phyloP scores from a whole-genome alignment of 805 yeast species.

The Zygotorulaspora danielsina region DNA sequence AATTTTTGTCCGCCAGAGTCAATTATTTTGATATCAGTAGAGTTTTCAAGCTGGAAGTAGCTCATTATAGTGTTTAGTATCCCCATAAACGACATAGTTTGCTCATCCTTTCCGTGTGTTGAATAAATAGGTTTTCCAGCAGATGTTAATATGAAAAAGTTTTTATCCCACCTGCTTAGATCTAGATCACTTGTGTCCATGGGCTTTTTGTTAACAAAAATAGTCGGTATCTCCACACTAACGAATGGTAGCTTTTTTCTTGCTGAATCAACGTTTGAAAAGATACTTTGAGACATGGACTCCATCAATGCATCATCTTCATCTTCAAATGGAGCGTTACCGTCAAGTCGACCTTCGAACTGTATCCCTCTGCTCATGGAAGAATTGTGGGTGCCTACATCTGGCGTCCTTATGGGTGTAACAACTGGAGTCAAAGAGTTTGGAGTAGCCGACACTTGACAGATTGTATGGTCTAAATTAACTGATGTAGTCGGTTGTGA shows the following conservation, averaged over 20 bases:
- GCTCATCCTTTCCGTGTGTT: conserved; percentile 65
- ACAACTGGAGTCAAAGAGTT: conserved; percentile 1
- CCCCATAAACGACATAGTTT: conserved; percentile 69
- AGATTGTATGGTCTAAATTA: conserved; percentile 14
- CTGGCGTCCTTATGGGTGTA: neutral
- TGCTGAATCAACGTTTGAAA: conserved; percentile 18
- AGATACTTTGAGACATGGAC: conserved; percentile 22
- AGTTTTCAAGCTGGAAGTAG: conserved; percentile 49
- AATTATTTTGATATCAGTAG: conserved; percentile 44
- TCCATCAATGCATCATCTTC: conserved; percentile 13
- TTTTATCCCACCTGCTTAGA: conserved; percentile 42
- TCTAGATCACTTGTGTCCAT: neutral
- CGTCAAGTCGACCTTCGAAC: neutral
- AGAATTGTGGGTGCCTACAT: neutral
- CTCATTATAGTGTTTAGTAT: conserved; percentile 74
- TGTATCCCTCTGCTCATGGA: neutral
- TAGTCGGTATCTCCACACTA: conserved; percentile 31
- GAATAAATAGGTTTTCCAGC: conserved; percentile 91
- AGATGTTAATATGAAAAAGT: conserved; percentile 69
- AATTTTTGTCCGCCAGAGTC: conserved; percentile 37
- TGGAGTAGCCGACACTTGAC: conserved; percentile 10
- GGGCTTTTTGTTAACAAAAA: conserved; percentile 13
- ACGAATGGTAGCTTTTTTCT: conserved; percentile 20
- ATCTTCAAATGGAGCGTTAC: neutral
- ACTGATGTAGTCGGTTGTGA: conserved; percentile 19